Percentiles rank a stretch among this genome's conserved stretches.
These are phyloP conservation scores for Physaria fendleri DNA, from an alignment of 345 rosid genomes.

Conservation along the genomic window DNA sequence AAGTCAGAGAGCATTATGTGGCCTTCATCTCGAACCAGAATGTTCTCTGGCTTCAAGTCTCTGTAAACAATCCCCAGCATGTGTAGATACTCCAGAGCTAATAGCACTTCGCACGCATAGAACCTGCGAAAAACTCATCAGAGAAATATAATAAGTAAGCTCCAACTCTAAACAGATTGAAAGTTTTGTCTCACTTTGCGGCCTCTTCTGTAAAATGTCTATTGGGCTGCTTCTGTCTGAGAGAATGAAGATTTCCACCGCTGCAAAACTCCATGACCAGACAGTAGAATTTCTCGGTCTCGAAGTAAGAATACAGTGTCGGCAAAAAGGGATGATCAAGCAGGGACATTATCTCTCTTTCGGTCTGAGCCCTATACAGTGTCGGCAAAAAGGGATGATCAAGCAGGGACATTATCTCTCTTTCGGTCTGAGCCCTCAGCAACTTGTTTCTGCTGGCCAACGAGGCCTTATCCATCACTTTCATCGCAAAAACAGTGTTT, in stretches of 20 bases:
- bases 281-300: slow-evolving; percentile 65
- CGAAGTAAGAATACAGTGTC: slow-evolving; percentile 72
- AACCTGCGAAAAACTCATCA: slow-evolving; percentile 44
- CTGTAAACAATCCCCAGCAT: slow-evolving; percentile 90
- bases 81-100: slow-evolving; percentile 89
- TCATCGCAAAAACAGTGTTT: slow-evolving; percentile 67
- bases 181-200: slow-evolving; percentile 42
- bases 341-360: too few relatives aligned
- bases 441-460: slow-evolving; percentile 84
- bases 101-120: slow-evolving; percentile 75
- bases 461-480: slow-evolving; percentile 78
- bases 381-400: slow-evolving; percentile 72
- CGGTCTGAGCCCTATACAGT: too few relatives aligned
- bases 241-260: slow-evolving; percentile 75
- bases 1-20: slow-evolving; percentile 95
- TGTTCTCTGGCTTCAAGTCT: slow-evolving; percentile 91
- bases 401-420: slow-evolving; percentile 57
- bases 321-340: too few relatives aligned
- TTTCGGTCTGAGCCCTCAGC: slow-evolving; percentile 60
- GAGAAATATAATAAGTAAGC: slow-evolving; percentile 11
- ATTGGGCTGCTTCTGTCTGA: slow-evolving; percentile 68
- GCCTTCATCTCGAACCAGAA: slow-evolving; percentile 77
- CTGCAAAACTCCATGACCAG: slow-evolving; percentile 83
- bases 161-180: not conserved
- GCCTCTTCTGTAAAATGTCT: slow-evolving; percentile 70